Conservation (phyloP, 1,139 yeast species). For the Hemisphaericaspora lyxosophila region DNA sequence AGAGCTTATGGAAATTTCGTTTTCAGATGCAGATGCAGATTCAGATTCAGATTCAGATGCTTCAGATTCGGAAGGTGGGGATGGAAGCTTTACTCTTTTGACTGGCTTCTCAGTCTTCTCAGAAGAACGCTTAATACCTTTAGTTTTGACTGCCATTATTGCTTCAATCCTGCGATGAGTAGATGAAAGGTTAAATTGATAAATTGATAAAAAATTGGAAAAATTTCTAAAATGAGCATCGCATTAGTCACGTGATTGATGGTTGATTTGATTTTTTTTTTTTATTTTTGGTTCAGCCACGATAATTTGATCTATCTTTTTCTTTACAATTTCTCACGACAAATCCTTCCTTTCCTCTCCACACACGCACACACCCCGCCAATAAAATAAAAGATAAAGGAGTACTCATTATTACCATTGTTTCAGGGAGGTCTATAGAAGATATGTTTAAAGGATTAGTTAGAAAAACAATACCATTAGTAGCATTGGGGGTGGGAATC, state of each 20-base stretch:
- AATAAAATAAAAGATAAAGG: too few species aligned
- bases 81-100: conserved; percentile 27
- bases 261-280: too few species aligned
- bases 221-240: conserved; percentile 7
- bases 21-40: conserved; percentile 1
- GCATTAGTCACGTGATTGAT: conserved; percentile 4
- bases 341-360: too few species aligned
- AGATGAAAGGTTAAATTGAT: background rate
- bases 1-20: conserved; percentile 9
- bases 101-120: conserved; percentile 17
- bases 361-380: too few species aligned
- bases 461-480: conserved; percentile 31
- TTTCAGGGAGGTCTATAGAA: background rate
- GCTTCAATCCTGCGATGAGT: background rate
- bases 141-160: conserved; percentile 18
- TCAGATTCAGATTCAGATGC: conserved; percentile 7
- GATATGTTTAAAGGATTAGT: conserved; percentile 26
- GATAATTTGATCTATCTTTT: background rate
- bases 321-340: too few species aligned
- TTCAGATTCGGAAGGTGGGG: conserved; percentile 18
- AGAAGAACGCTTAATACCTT: conserved; percentile 36
- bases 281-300: background rate
- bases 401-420: too few species aligned
- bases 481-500: conserved; percentile 50
- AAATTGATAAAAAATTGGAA: background rate